These are phyloP conservation scores for Chlamydomonas sp. DNA, from an alignment of 139 green algal genomes.

Conservation along the genomic window DNA sequence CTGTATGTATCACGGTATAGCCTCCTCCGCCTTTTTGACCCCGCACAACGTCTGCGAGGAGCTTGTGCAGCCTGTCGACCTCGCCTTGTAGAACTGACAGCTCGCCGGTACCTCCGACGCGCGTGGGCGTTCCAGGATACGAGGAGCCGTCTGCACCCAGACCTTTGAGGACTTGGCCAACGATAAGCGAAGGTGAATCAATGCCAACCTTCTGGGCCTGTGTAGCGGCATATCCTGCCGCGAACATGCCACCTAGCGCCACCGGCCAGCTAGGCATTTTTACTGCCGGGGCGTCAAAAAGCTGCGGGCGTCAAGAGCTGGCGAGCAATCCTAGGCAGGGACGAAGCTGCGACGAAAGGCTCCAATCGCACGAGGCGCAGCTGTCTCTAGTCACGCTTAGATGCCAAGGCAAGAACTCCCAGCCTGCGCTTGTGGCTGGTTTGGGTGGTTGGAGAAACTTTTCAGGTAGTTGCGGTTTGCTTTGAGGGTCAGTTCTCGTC, in stretches of 20 bases:
- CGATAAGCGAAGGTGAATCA: constrained; percentile 6
- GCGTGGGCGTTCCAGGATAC: too few relatives aligned
- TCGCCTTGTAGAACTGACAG: constrained; percentile 46
- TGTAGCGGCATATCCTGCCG: constrained; percentile 19
- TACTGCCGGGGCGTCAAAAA: not conserved
- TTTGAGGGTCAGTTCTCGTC: too few relatives aligned
- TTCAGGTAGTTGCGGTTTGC: too few relatives aligned
- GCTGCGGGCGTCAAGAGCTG: too few relatives aligned
- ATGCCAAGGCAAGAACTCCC: too few relatives aligned
- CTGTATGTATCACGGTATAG: constrained; percentile 45
- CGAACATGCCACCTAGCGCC: constrained; percentile 17
- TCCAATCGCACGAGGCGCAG: too few relatives aligned
- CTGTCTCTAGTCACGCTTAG: too few relatives aligned
- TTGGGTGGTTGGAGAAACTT: too few relatives aligned
- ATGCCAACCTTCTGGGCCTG: constrained; percentile 22
- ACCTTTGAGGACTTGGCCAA: not conserved
- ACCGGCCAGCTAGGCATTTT: constrained; percentile 28
- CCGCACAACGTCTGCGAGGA: constrained; percentile 45
- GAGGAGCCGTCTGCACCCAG: not conserved
- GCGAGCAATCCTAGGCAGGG: too few relatives aligned
- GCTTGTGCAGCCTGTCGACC: constrained; percentile 36
- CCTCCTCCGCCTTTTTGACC: constrained; percentile 4
- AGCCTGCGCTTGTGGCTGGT: too few relatives aligned
- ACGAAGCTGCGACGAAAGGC: too few relatives aligned
- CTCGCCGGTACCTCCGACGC: not conserved